Evolutionary conservation across 2,329 filamentous ascomycete genomes (phyloP).

Genomic region (Trichoderma afroharzianum): DNA sequence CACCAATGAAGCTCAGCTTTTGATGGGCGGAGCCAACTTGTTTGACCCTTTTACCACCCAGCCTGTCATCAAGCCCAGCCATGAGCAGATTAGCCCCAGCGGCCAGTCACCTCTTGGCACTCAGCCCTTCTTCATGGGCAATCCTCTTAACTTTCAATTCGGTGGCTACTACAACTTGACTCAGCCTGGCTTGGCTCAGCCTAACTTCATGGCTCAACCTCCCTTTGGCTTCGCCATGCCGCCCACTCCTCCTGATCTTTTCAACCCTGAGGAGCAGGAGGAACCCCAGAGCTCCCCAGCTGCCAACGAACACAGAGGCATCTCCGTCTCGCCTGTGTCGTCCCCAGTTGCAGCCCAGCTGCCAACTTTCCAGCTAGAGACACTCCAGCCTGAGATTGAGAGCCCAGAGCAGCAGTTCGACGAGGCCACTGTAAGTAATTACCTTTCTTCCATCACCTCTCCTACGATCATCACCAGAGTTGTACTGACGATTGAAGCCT

Average conservation of each 20-base stretch:
- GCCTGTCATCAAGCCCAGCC: not conserved
- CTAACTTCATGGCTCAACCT: not conserved
- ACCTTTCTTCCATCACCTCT: not conserved
- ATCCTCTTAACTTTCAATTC: not conserved
- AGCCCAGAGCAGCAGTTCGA: not conserved
- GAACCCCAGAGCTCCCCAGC: not conserved
- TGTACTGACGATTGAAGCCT: not conserved
- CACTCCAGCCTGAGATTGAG: not conserved
- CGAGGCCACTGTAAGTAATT: slow-evolving; percentile 1
- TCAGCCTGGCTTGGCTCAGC: not conserved
- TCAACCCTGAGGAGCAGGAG: not conserved
- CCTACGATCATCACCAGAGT: not conserved
- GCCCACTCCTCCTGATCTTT: not conserved
- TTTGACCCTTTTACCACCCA: not conserved
- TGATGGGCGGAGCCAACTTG: not conserved
- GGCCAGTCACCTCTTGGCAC: not conserved
- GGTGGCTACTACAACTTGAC: not conserved
- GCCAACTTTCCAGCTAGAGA: not conserved
- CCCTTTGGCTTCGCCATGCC: not conserved
- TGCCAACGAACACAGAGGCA: not conserved
- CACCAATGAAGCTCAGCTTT: not conserved
- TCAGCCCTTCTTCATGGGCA: not conserved
- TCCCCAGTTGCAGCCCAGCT: not conserved
- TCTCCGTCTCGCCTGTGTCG: not conserved
- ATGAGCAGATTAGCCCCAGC: not conserved